phyloP scores from a whole-genome alignment of 345 rosid species.

The Abelmoschus esculentus region DNA sequence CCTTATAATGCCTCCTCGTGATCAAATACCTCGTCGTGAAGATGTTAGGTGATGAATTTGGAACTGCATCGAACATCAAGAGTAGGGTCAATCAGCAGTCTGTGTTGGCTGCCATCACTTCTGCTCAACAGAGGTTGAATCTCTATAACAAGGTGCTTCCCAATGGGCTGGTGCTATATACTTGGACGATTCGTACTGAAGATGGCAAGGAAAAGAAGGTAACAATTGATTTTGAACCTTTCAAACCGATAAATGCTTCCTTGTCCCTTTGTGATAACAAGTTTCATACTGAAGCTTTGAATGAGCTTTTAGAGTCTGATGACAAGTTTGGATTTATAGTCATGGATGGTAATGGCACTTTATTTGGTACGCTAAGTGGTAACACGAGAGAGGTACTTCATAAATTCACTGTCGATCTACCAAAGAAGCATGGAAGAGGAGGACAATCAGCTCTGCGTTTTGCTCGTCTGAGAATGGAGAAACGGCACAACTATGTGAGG shows the following conservation, averaged over 20 bases:
- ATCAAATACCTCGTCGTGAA: constrained; percentile 86
- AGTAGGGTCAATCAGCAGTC: constrained; percentile 90
- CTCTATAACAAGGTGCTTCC: constrained; percentile 87
- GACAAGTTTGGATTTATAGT: constrained; percentile 4
- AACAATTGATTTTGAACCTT: constrained; percentile 85
- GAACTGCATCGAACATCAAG: constrained; percentile 92
- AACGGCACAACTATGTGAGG: constrained; percentile 84
- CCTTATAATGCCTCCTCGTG: constrained; percentile 93
- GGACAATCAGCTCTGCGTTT: constrained; percentile 90
- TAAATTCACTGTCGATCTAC: constrained; percentile 80
- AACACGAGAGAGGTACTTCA: constrained; percentile 88
- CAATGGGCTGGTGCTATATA: constrained; percentile 83
- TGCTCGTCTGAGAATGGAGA: constrained; percentile 94
- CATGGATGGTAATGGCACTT: constrained; percentile 90
- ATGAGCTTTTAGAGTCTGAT: constrained; percentile 2
- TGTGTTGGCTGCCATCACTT: constrained; percentile 83
- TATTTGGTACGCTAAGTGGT: constrained; percentile 87
- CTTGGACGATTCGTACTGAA: constrained; percentile 73
- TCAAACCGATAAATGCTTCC: constrained; percentile 86
- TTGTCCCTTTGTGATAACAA: constrained; percentile 74
- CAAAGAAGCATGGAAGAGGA: constrained; percentile 98
- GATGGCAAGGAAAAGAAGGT: constrained; percentile 96
- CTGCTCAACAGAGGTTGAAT: constrained; percentile 90
- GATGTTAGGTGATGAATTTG: constrained; percentile 94
- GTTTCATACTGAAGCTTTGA: neutral